Evolutionary conservation across 2,329 filamentous ascomycete species (phyloP), one percentile per base, ranked within the genome.

Genomic region (Fusarium sp.): DNA sequence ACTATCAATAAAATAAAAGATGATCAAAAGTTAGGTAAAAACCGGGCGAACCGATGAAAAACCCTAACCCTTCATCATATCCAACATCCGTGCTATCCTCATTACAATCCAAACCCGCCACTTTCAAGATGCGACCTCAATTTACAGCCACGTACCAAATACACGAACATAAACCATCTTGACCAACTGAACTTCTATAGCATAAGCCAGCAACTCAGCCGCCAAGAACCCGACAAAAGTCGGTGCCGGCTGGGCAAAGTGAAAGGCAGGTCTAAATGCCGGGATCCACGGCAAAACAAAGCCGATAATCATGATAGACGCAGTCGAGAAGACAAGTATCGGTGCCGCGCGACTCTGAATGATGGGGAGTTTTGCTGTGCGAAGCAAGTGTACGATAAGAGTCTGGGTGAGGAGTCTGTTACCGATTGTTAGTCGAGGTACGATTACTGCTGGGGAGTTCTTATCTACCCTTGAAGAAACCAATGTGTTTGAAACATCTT

Each of bases 381-480:
- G 53, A 2, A 56, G 43, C 5, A 56, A 2, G 1, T 56, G 53
- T 0, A 56, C 53, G 12, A 56, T 56, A 13, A 56, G 7, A 6
- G 53, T 56, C n/a, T 56, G 53, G 0, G 53, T 56, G 23, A 56
- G 53, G 8, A 56, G 53, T 9, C 50, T 54, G 6, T 28, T 1
- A 1, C 3, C 5, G 4, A 15, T 9, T 18, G 13, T 54, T 6
- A 54, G 50, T 11, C 10, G n/a, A 38, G 10, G 3, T 13, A 4
- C 0, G 1, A n/a, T 43, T 28, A 1, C 1, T 21, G 5, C 4
- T 1, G 5, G 23, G 10, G 2, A 0, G 0, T 1, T 7, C 15
- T 18, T 28, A 16, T 21, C 8, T n/a, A 47, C 50, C 53, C 53
- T 31, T 56, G 4, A 1, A 56, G 31, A 18, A 56, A 56, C 53